These are phyloP conservation scores for Boletellus ananiceps DNA, from an alignment of 768 basidiomycete genomes.

Conservation along the genomic window DNA sequence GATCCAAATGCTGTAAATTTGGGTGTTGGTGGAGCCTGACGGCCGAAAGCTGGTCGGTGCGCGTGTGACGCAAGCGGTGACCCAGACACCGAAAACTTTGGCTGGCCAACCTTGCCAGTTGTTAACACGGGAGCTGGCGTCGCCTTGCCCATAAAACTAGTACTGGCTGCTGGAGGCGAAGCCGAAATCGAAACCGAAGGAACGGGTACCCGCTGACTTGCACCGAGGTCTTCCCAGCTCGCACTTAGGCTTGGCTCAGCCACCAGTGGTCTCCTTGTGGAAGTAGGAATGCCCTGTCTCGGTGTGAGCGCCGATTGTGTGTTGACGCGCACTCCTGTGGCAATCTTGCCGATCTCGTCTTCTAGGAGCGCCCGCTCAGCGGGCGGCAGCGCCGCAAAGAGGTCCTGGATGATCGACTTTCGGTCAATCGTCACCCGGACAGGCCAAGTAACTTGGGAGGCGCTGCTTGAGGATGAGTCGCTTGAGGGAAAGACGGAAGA, in stretches of 20 bases:
- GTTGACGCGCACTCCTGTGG: constrained; percentile 20
- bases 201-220: constrained; percentile 14
- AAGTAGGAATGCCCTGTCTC: constrained; percentile 9
- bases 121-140: neutral
- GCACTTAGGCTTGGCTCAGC: constrained; percentile 43
- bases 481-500: constrained; percentile 36
- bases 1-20: constrained; percentile 28
- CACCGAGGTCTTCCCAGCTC: constrained; percentile 59
- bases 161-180: constrained; percentile 3
- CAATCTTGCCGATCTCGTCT: constrained; percentile 45
- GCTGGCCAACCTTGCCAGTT: neutral
- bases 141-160: constrained; percentile 4
- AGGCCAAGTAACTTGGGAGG: constrained; percentile 22
- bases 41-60: neutral
- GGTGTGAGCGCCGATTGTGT: neutral
- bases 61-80: constrained; percentile 9
- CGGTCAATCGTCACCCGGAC: constrained; percentile 40
- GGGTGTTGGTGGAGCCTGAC: constrained; percentile 9
- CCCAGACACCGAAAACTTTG: neutral
- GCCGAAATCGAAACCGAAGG: constrained; percentile 5
- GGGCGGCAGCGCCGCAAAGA: constrained; percentile 57
- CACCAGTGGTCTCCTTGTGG: constrained; percentile 18
- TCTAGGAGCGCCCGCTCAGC: constrained; percentile 64
- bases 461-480: constrained; percentile 10
- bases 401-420: constrained; percentile 64